A percentile compares a stretch with the other conserved stretches of the same genome.
Conservation (phyloP, 2,329 filamentous ascomycete genomes). For the Xylariaceae sp. region DNA sequence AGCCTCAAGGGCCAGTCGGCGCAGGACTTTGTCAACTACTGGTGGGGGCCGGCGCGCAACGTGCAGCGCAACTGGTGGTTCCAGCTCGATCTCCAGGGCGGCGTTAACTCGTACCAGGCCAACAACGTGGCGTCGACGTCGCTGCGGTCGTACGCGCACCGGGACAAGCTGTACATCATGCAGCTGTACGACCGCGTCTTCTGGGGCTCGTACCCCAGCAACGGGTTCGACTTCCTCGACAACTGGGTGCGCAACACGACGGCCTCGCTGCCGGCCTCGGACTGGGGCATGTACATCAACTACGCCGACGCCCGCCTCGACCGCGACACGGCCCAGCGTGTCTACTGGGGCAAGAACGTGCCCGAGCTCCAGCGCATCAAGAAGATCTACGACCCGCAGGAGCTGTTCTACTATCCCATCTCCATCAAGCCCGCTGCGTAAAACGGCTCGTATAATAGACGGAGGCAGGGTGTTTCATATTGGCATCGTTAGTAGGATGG, state of each 20-base stretch:
- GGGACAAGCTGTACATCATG: constrained; percentile 41
- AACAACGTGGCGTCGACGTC: constrained; percentile 20
- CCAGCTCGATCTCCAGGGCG: constrained; percentile 37
- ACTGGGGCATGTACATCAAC: constrained; percentile 41
- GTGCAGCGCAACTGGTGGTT: constrained; percentile 35
- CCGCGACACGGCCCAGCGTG: constrained; percentile 38
- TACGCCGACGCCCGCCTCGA: constrained; percentile 45
- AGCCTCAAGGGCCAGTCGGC: constrained; percentile 31
- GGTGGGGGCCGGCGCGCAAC: constrained; percentile 32
- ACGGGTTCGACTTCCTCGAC: constrained; percentile 21
- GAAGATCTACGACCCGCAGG: constrained; percentile 32
- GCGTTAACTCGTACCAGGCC: constrained; percentile 32
- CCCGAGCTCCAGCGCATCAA: constrained; percentile 34
- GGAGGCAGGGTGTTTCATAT: too few species aligned
- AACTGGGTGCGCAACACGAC: constrained; percentile 22
- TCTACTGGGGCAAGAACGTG: constrained; percentile 42
- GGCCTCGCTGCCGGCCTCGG: constrained; percentile 11
- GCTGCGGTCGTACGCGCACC: constrained; percentile 37
- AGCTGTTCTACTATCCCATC: constrained; percentile 36
- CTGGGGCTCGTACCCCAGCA: constrained; percentile 25
- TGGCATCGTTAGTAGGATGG: too few species aligned
- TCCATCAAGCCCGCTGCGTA: neutral
- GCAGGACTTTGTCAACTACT: constrained; percentile 33
- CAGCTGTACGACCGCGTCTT: constrained; percentile 39
- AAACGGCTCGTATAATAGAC: too few species aligned